Base-by-base conservation (phyloP, 306 rosid species). In the peach (Prunus persica) region DNA sequence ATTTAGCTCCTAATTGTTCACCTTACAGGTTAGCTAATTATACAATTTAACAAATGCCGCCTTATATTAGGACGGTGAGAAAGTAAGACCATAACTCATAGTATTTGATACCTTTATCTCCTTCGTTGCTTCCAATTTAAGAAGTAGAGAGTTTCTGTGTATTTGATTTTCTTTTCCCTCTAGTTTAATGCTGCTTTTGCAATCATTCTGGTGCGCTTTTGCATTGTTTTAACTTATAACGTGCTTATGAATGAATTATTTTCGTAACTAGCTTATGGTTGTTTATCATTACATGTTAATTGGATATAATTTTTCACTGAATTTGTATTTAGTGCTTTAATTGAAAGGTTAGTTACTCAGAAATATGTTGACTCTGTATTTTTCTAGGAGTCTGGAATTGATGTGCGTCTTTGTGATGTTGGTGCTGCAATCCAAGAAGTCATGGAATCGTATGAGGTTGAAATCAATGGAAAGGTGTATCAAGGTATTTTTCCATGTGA, bases 391-490 rank as follows among this genome's bases (percentile, higher is more conserved):
- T 85, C 97, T 83, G 97, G 98, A 85, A 83, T 95, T 28, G 97
- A 95, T 86, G 98, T 95, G 80, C 93, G 96, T 47, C 96, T 95
- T 67, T 95, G 97, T 83, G 98, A 95, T 76, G 81, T 95, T 84
- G 97, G 98, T 77, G 97, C 98, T 10, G 98, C 98, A 83, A 90
- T 95, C 76, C 98, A 95, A 85, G 98, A 90, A 87, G 97, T 95
- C 79, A 89, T 95, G 97, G 98, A 95, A 76, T 92, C 97, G 2
- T 95, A 89, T 74, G 97, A 95, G 77, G 96, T 95, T 86, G 98
- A 95, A 85, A 95, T 92, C 75, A 95, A 92, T 65, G 98, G 97
- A 76, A 95, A 92, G 86, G 92, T 88, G 80, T 85, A 69, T 82
- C 97, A 83, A 90, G 97, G 98, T 95, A 88, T 27, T 65, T 11